phyloP scores from a whole-genome alignment of 768 basidiomycete genomes.

The Tricholomella constricta region DNA sequence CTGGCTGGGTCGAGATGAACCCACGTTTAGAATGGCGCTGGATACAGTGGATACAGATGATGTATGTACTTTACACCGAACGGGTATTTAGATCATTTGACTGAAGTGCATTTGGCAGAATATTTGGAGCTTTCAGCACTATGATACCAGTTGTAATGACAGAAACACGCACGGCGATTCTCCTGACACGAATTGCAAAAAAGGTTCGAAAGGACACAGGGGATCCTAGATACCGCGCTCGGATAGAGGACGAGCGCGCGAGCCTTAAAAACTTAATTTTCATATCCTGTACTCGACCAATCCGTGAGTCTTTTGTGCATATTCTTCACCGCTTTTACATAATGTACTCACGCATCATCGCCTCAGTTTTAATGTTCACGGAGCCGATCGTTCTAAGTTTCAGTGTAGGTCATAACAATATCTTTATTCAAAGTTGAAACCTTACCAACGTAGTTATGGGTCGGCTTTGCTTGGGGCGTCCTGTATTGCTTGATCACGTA shows the following conservation, averaged over 20 bases:
- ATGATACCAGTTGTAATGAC: constrained; percentile 56
- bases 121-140: constrained; percentile 52
- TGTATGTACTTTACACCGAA: constrained; percentile 38
- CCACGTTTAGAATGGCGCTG: constrained; percentile 68
- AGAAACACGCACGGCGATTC: constrained; percentile 74
- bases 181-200: constrained; percentile 66
- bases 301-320: constrained; percentile 58
- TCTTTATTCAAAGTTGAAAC: constrained; percentile 26
- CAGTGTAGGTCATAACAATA: constrained; percentile 51
- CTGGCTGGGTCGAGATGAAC: constrained; percentile 69
- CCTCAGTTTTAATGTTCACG: constrained; percentile 60
- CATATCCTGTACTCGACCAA: constrained; percentile 69
- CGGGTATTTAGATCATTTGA: neutral
- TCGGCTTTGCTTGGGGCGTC: constrained; percentile 77
- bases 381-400: constrained; percentile 79
- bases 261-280: constrained; percentile 61
- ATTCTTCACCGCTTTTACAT: neutral
- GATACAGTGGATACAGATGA: constrained; percentile 82
- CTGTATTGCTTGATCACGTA: constrained; percentile 68
- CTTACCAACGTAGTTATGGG: constrained; percentile 52
- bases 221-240: constrained; percentile 60
- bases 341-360: neutral
- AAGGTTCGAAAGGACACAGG: constrained; percentile 66
- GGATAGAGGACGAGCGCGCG: constrained; percentile 63
- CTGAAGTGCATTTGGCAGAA: constrained; percentile 34